phyloP scores from a whole-genome alignment of 768 basidiomycete species.

The Suillus weaverae region DNA sequence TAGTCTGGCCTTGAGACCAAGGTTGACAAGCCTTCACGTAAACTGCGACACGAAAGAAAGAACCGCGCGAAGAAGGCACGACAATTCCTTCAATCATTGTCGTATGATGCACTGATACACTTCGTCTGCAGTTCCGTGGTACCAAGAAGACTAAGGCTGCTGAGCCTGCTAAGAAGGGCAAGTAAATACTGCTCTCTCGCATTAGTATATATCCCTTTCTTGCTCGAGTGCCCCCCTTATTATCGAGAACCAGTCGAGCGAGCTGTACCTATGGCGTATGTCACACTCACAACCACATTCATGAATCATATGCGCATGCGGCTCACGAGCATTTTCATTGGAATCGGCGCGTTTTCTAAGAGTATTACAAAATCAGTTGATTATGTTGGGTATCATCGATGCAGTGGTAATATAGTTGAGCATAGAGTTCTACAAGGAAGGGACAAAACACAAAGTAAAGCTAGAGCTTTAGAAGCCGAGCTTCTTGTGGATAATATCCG shows the following conservation, averaged over 20 bases:
- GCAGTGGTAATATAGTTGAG: slow-evolving; percentile 11
- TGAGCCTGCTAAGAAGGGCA: slow-evolving; percentile 90
- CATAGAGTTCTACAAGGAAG: slow-evolving; percentile 14
- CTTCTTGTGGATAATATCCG: slow-evolving; percentile 97
- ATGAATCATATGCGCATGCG: slow-evolving; percentile 31
- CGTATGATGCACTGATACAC: slow-evolving; percentile 14
- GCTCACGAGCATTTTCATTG: slow-evolving; percentile 23
- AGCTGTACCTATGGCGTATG: slow-evolving; percentile 46
- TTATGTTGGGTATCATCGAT: slow-evolving; percentile 38
- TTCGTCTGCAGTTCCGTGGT: slow-evolving; percentile 73
- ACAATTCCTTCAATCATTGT: slow-evolving; percentile 7
- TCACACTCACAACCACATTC: slow-evolving; percentile 23
- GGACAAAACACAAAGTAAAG: background rate
- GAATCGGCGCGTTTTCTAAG: slow-evolving; percentile 22
- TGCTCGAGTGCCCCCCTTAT: slow-evolving; percentile 24
- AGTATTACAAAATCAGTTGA: slow-evolving; percentile 33
- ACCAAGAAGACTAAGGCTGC: slow-evolving; percentile 94
- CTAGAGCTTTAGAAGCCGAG: slow-evolving; percentile 62
- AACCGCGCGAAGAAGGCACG: slow-evolving; percentile 98
- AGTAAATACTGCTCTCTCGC: slow-evolving; percentile 50
- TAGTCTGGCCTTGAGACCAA: slow-evolving; percentile 73
- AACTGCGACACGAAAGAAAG: slow-evolving; percentile 99
- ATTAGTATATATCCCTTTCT: slow-evolving; percentile 15
- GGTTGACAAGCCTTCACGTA: slow-evolving; percentile 89
- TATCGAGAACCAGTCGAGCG: slow-evolving; percentile 35